Conservation (phyloP, 169 alveolate species). For the Cryptosporidium sp. region DNA sequence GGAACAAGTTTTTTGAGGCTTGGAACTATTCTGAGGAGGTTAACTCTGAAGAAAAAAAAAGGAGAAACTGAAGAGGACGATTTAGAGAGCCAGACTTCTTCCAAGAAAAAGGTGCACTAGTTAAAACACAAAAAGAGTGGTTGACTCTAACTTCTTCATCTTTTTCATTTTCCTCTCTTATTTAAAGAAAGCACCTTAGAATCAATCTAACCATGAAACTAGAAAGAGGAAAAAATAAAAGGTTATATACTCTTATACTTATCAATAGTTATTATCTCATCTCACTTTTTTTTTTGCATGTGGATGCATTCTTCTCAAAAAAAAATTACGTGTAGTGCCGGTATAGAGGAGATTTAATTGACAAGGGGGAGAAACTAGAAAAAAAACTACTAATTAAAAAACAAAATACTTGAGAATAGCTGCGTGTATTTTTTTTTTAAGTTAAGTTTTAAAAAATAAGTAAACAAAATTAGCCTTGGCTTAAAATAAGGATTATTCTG, state of each 20-base stretch:
- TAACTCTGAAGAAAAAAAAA: background rate
- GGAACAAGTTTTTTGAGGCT: slow-evolving; percentile 76
- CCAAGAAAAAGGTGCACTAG: background rate
- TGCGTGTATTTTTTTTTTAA: too few species aligned
- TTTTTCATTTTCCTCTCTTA: background rate
- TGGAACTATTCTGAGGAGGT: slow-evolving; percentile 49
- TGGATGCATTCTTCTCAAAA: slow-evolving; percentile 5
- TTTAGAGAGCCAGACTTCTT: background rate
- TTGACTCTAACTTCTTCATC: background rate
- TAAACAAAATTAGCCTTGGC: too few species aligned
- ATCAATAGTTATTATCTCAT: background rate
- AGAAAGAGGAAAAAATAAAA: background rate
- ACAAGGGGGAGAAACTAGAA: background rate
- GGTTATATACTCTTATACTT: background rate
- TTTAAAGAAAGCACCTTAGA: background rate
- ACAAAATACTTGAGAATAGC: background rate
- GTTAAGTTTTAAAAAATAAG: background rate
- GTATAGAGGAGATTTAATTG: background rate
- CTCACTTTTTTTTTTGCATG: slow-evolving; percentile 7
- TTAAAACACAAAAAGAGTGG: background rate
- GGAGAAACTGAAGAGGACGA: background rate
- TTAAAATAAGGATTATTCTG: background rate
- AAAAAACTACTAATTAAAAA: background rate
- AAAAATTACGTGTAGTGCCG: slow-evolving; percentile 18
- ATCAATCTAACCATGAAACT: background rate